Evolutionary conservation across 2,329 filamentous ascomycete species (phyloP), one percentile per base, ranked within the genome.

Genomic region (Paraphaeosphaeria minitans): DNA sequence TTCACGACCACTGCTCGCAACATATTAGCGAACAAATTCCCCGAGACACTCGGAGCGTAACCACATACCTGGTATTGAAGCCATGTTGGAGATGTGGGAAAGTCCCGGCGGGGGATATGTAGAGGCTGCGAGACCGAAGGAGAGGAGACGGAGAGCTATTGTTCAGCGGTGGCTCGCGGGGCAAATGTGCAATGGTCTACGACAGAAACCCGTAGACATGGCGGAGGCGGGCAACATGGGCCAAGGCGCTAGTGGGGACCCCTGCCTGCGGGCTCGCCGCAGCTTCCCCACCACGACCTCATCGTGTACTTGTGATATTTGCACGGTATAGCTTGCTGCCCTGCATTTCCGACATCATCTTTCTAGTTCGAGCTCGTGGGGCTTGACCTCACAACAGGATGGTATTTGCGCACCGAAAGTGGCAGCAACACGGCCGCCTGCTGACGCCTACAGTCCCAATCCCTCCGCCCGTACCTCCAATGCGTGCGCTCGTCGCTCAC

Each of bases 401-500:
- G 74, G 74, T 75, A 71, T 45, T 21, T 41, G 31, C 42, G 46
- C 41, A 45, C 53, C 29, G 13, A 37, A 7, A 27, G 31, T 56
- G 48, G 13, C 22, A 19, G 10, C 21, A n/a, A 12, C 29, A 33
- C 22, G 19, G 29, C 58, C 41, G 12, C 45, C 58, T 62, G 64
- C 74, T 76, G 66, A 76, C 65, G 27, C 59, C 59, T 62, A 14
- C 72, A 88, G 95, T 97, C 93, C 76, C 94, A 97, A 93, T 97
- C 93, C 66, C 86, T 98, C 75, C 91, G 94, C 65, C 94, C 94
- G 57, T 97, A 98, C 81, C 90, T 97, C 69, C 92, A 96, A 84
- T 96, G 92, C 79, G 95, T 98, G 72, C 92, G 95, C 72, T 93
- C 91, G 75, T 96, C 92, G 74, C 85, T 99, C 74, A 98, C 93